These are phyloP conservation scores for Heliosperma pusillum DNA, from an alignment of 148 eudicot genomes.

Conservation along the genomic window DNA sequence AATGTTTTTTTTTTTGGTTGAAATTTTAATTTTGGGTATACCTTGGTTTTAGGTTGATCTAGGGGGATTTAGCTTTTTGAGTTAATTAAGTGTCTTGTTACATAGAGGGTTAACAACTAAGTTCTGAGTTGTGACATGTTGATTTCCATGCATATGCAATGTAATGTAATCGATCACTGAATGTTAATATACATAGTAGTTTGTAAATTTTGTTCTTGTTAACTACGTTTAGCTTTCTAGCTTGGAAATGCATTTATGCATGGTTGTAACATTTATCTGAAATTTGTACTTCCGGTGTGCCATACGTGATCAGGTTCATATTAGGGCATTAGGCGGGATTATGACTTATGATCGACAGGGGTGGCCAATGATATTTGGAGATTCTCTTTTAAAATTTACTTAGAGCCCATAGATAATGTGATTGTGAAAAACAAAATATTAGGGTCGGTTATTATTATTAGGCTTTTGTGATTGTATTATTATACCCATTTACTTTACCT, in stretches of 20 bases:
- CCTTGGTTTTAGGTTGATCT: constrained; percentile 12
- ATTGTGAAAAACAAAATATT: too few species aligned
- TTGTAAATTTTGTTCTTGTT: constrained; percentile 19
- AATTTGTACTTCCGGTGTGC: neutral
- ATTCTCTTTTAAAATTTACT: too few species aligned
- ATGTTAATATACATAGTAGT: constrained; percentile 20
- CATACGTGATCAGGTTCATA: too few species aligned
- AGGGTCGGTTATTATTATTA: too few species aligned
- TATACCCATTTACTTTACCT: too few species aligned
- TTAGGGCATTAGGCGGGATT: too few species aligned
- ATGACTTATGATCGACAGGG: too few species aligned
- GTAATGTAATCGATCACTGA: constrained; percentile 9
- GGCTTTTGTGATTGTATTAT: too few species aligned
- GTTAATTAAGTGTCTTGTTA: constrained; percentile 8
- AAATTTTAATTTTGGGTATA: constrained; percentile 21
- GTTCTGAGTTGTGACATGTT: constrained; percentile 13
- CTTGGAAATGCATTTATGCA: too few species aligned
- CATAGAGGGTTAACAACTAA: neutral
- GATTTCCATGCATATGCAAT: constrained; percentile 8
- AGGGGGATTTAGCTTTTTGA: neutral
- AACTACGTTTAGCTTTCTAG: neutral
- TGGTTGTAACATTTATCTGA: neutral
- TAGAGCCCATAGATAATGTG: too few species aligned
- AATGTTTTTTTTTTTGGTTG: neutral
- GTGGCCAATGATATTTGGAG: too few species aligned